Conservation (phyloP, 164 flowering plant species). For the Warburgia ugandensis region DNA sequence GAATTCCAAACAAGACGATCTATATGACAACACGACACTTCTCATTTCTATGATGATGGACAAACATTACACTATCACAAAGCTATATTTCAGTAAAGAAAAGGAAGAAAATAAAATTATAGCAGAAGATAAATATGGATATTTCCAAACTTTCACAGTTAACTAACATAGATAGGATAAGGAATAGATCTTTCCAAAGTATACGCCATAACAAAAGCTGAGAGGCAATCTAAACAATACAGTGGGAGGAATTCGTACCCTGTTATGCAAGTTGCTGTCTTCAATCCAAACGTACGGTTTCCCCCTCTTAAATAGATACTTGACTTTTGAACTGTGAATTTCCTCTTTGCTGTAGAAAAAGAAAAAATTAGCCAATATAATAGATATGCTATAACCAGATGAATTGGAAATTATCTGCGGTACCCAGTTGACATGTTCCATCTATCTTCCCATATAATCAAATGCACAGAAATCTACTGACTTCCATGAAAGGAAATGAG, state of each 20-base stretch:
- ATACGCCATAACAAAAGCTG: not conserved
- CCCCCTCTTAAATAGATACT: slow-evolving; percentile 61
- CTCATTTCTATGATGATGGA: too few species aligned
- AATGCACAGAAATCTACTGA: not conserved
- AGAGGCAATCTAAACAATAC: not conserved
- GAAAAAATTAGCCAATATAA: not conserved
- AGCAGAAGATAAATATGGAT: too few species aligned
- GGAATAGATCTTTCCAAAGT: not conserved
- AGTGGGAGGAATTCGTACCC: slow-evolving; percentile 34
- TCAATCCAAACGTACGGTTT: slow-evolving; percentile 78
- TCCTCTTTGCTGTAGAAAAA: slow-evolving; percentile 48
- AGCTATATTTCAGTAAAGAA: too few species aligned
- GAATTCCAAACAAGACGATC: too few species aligned
- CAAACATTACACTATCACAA: too few species aligned
- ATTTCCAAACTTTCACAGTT: too few species aligned
- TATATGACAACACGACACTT: too few species aligned
- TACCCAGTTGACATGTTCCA: not conserved
- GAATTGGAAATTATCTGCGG: not conserved
- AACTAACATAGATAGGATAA: too few species aligned
- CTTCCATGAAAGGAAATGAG: not conserved
- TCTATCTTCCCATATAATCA: not conserved
- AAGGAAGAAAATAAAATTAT: too few species aligned
- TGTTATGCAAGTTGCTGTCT: slow-evolving; percentile 67
- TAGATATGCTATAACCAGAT: not conserved
- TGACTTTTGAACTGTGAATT: slow-evolving; percentile 57